These are phyloP conservation scores for Mantamonas sphyraenae DNA, from an alignment of 78 protist genomes.

Conservation along the genomic window DNA sequence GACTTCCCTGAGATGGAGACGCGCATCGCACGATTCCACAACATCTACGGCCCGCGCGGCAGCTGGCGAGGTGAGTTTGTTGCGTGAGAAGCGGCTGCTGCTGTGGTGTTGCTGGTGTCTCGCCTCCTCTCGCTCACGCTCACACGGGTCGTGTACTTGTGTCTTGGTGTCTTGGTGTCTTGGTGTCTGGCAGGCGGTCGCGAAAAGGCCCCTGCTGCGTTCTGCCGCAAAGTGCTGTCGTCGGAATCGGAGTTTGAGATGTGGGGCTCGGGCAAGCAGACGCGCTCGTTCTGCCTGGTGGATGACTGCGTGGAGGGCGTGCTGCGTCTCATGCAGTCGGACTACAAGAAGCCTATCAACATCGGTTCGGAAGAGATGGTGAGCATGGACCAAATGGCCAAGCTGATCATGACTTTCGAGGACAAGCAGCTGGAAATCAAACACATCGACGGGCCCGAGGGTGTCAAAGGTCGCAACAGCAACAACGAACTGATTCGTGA, in stretches of 20 bases:
- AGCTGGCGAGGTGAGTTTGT: conserved; percentile 83
- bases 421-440: conserved; percentile 22
- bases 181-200: too few species aligned
- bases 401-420: conserved; percentile 31
- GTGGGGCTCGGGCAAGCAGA: conserved; percentile 85
- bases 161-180: too few species aligned
- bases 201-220: conserved; percentile 88
- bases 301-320: conserved; percentile 72
- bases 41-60: conserved; percentile 79
- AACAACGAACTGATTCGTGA: conserved; percentile 62
- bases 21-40: conserved; percentile 76
- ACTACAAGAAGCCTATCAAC: conserved; percentile 62
- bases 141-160: too few species aligned
- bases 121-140: too few species aligned
- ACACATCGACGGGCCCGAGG: conserved; percentile 80
- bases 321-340: conserved; percentile 29
- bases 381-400: conserved; percentile 66
- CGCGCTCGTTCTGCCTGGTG: conserved; percentile 63
- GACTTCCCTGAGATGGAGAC: conserved; percentile 46
- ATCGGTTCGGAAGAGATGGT: conserved; percentile 68
- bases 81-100: too few species aligned
- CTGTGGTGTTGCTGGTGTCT: too few species aligned
- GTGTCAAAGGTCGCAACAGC: conserved; percentile 79
- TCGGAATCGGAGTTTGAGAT: conserved; percentile 38
- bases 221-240: conserved; percentile 61